phyloP scores from a whole-genome alignment of 1,284 basidiomycete species.

The Cutaneotrichosporon cyanovorans region DNA sequence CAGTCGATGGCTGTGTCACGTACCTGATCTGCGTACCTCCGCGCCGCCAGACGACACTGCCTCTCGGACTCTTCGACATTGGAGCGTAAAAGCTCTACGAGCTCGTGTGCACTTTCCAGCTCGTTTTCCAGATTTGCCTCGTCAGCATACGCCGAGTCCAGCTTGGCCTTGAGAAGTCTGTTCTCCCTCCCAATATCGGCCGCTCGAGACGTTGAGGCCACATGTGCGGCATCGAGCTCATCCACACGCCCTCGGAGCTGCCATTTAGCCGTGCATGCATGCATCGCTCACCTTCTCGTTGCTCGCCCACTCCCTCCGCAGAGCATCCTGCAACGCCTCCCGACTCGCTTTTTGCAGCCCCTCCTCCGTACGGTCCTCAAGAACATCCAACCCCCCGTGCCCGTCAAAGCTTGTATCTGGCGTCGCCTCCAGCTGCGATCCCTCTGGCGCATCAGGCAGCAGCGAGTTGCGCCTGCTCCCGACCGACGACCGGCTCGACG shows the following conservation, averaged over 20 bases:
- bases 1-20: constrained; percentile 5
- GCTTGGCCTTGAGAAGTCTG: constrained; percentile 19
- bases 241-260: neutral
- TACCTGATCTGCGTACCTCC: constrained; percentile 39
- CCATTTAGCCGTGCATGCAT: too few species aligned
- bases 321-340: constrained; percentile 25
- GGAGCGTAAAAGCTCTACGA: constrained; percentile 28
- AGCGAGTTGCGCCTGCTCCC: too few species aligned
- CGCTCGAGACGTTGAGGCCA: too few species aligned
- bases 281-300: constrained; percentile 36
- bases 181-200: constrained; percentile 1
- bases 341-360: constrained; percentile 24
- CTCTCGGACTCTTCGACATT: constrained; percentile 30
- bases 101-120: constrained; percentile 32
- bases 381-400: too few species aligned
- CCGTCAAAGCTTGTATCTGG: too few species aligned
- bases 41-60: constrained; percentile 25
- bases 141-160: constrained; percentile 30
- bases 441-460: too few species aligned
- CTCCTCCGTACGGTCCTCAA: constrained; percentile 32
- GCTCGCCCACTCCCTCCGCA: constrained; percentile 29
- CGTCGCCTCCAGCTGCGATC: too few species aligned
- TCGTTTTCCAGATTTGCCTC: constrained; percentile 39
- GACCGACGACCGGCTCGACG: neutral
- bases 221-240: too few species aligned